These are phyloP conservation scores for Paramyrothecium roridum DNA, from an alignment of 2,329 filamentous ascomycete species.

Conservation along the genomic window DNA sequence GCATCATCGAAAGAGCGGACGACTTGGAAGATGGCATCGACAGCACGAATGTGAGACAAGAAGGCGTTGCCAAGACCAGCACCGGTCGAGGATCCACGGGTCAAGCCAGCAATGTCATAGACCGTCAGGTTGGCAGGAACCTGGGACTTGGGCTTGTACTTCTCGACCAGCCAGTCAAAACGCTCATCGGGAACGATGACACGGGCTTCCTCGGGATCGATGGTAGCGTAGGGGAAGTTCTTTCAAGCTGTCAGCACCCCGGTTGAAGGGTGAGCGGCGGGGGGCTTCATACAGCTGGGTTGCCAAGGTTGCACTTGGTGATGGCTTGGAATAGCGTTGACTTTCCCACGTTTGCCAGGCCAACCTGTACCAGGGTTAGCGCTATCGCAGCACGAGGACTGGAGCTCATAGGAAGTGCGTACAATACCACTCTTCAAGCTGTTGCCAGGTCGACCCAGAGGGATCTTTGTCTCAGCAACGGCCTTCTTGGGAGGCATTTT, in stretches of 20 bases:
- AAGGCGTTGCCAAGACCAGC: slow-evolving; percentile 97
- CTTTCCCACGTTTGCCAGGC: slow-evolving; percentile 98
- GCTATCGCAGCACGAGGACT: slow-evolving; percentile 2
- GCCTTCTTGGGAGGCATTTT: slow-evolving; percentile 97
- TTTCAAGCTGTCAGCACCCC: slow-evolving; percentile 42
- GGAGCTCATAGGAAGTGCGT: slow-evolving; percentile 30
- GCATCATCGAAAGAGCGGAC: slow-evolving; percentile 98
- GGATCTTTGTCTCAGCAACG: slow-evolving; percentile 90
- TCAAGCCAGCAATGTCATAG: slow-evolving; percentile 97
- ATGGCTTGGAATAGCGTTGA: slow-evolving; percentile 99
- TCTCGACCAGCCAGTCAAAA: slow-evolving; percentile 91
- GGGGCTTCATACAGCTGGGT: slow-evolving; percentile 75
- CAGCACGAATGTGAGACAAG: slow-evolving; percentile 96
- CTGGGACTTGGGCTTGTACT: slow-evolving; percentile 95
- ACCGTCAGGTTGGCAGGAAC: slow-evolving; percentile 98
- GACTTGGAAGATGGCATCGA: slow-evolving; percentile 97
- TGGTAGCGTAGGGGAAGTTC: slow-evolving; percentile 99
- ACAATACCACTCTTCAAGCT: slow-evolving; percentile 99
- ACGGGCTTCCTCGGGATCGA: slow-evolving; percentile 96
- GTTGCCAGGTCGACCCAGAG: slow-evolving; percentile 94
- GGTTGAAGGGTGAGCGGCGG: slow-evolving; percentile 28
- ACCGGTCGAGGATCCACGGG: slow-evolving; percentile 92
- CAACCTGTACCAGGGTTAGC: slow-evolving; percentile 62
- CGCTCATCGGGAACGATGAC: slow-evolving; percentile 95
- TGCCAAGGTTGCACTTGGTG: slow-evolving; percentile 95